phyloP scores from a whole-genome alignment of 1,139 yeast species.

The Pneumocystis carinii region DNA sequence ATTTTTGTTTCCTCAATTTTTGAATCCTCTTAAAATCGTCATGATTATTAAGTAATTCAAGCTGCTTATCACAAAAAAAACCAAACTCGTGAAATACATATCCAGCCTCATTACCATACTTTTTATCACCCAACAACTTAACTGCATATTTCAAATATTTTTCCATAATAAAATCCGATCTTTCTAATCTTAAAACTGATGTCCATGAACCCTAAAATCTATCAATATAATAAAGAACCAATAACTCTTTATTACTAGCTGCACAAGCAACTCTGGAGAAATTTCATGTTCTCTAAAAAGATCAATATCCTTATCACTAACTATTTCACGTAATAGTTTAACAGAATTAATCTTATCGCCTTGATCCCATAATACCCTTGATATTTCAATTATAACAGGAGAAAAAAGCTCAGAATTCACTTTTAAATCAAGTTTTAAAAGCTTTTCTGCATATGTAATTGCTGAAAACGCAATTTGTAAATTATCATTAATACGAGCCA shows the following conservation, averaged over 20 bases:
- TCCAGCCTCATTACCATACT: conserved; percentile 23
- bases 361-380: conserved; percentile 7
- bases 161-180: conserved; percentile 42
- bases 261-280: background rate
- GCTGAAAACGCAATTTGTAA: background rate
- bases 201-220: conserved; percentile 39
- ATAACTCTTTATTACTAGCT: conserved; percentile 18
- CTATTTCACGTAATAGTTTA: background rate
- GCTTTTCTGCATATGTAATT: background rate
- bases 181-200: conserved; percentile 52
- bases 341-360: conserved; percentile 4
- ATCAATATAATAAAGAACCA: background rate
- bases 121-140: conserved; percentile 14
- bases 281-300: background rate
- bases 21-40: conserved; percentile 29
- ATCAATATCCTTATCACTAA: background rate
- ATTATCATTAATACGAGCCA: conserved; percentile 2
- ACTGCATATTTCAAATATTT: conserved; percentile 39
- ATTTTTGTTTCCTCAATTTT: background rate
- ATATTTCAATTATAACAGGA: conserved; percentile 1
- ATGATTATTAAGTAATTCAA: conserved; percentile 31
- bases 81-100: conserved; percentile 48
- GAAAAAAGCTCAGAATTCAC: background rate
- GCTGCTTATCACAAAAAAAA: conserved; percentile 57
- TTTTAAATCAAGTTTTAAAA: background rate